Percentiles rank a stretch among this genome's conserved stretches.
phyloP scores from a whole-genome alignment of 2,329 filamentous ascomycete genomes.

The Samsoniella hepiali region DNA sequence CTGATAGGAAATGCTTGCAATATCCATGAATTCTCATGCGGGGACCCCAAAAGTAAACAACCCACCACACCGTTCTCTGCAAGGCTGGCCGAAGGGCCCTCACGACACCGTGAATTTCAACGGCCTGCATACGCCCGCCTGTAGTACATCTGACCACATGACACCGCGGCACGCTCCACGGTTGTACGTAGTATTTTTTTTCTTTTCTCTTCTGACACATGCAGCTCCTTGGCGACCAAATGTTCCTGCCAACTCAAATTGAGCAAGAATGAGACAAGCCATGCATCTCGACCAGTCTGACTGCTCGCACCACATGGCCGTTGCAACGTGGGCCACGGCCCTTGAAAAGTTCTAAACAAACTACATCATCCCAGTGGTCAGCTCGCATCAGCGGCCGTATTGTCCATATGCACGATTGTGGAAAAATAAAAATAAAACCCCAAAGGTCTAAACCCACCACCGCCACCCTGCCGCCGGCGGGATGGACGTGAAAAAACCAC shows the following conservation, averaged over 20 bases:
- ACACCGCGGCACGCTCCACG: background rate
- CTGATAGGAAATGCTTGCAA: no score
- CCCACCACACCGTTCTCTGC: background rate
- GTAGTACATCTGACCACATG: background rate
- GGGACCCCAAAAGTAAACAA: background rate
- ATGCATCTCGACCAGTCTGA: background rate
- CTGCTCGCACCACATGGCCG: background rate
- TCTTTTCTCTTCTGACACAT: no score
- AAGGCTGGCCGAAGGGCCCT: background rate
- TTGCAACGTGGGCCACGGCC: background rate
- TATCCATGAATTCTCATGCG: background rate
- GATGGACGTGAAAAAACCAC: background rate
- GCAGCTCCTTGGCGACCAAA: background rate
- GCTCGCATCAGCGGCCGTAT: background rate
- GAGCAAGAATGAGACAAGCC: background rate
- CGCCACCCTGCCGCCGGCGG: background rate
- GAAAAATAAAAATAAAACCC: background rate
- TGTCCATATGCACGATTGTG: background rate
- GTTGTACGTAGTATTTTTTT: background rate
- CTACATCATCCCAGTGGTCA: background rate
- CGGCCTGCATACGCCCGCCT: background rate
- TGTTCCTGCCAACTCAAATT: background rate
- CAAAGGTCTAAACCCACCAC: background rate
- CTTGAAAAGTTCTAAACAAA: background rate
- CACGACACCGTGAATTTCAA: background rate